Evolutionary conservation across 371 early-diverging fungal species (phyloP).

Genomic region (Gilbertella persicaria): DNA sequence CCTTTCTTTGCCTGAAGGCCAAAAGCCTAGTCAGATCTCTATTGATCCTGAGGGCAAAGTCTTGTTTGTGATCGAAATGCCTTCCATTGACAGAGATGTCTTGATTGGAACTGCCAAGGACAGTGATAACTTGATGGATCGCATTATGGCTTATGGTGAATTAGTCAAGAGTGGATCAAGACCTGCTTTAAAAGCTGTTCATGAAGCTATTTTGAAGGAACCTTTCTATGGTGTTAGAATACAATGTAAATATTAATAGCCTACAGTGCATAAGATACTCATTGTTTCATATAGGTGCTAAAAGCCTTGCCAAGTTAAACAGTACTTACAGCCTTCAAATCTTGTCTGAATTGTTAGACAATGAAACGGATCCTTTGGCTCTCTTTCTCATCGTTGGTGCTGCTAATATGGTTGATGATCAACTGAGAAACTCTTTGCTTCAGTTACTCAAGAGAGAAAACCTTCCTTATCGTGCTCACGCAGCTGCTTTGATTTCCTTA

Average conservation of each 20-base stretch:
- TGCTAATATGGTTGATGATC: slow-evolving; percentile 33
- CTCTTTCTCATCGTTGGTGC: slow-evolving; percentile 22
- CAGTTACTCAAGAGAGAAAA: slow-evolving; percentile 28
- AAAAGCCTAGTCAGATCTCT: slow-evolving; percentile 36
- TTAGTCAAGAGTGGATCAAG: slow-evolving; percentile 44
- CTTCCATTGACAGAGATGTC: slow-evolving; percentile 46
- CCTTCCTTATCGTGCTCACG: slow-evolving; percentile 43
- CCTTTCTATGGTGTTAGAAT: slow-evolving; percentile 51
- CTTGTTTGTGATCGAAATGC: slow-evolving; percentile 45
- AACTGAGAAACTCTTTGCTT: slow-evolving; percentile 39
- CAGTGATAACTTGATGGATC: slow-evolving; percentile 27
- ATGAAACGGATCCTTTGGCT: slow-evolving; percentile 44
- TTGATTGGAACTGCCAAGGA: slow-evolving; percentile 43
- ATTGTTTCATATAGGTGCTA: slow-evolving; percentile 39
- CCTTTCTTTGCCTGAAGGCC: slow-evolving; percentile 16
- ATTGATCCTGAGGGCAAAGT: slow-evolving; percentile 56
- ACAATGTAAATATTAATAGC: slow-evolving; percentile 26
- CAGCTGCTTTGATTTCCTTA: slow-evolving; percentile 31
- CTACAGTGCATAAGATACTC: no score
- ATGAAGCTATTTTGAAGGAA: slow-evolving; percentile 33
- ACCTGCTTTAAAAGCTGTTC: slow-evolving; percentile 43
- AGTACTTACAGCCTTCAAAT: slow-evolving; percentile 41
- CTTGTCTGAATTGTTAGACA: slow-evolving; percentile 41
- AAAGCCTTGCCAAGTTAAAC: slow-evolving; percentile 35
- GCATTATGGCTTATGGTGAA: slow-evolving; percentile 51